These are phyloP conservation scores for Aspergillus spinulosporus DNA, from an alignment of 2,329 filamentous ascomycete genomes.

Conservation along the genomic window DNA sequence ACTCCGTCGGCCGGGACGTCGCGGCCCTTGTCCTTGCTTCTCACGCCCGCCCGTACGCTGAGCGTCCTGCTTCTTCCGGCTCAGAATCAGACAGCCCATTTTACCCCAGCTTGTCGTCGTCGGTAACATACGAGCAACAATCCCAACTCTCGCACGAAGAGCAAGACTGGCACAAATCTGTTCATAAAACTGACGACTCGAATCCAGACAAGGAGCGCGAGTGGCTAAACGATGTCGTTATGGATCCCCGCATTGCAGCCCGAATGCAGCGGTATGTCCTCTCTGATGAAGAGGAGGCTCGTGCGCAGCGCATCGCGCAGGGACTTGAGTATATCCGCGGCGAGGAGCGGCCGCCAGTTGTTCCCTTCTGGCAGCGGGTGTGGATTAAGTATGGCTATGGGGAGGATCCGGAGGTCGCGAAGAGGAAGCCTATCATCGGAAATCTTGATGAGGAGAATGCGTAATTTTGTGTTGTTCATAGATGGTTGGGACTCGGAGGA, in stretches of 20 bases:
- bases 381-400: slow-evolving; percentile 45
- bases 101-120: slow-evolving; percentile 25
- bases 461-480: slow-evolving; percentile 9
- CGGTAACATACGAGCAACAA: slow-evolving; percentile 61
- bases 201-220: slow-evolving; percentile 64
- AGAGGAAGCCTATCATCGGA: slow-evolving; percentile 43
- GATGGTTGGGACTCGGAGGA: not conserved
- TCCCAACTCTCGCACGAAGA: slow-evolving; percentile 69
- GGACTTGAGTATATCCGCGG: slow-evolving; percentile 70
- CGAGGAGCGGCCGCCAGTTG: slow-evolving; percentile 47
- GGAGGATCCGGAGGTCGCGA: slow-evolving; percentile 41
- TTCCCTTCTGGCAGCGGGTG: slow-evolving; percentile 41
- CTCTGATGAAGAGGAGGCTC: slow-evolving; percentile 66
- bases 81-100: slow-evolving; percentile 23
- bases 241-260: slow-evolving; percentile 72
- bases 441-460: slow-evolving; percentile 39
- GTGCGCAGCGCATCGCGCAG: slow-evolving; percentile 62
- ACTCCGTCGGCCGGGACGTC: slow-evolving; percentile 82
- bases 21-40: slow-evolving; percentile 73
- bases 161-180: slow-evolving; percentile 79
- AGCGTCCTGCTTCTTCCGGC: slow-evolving; percentile 22
- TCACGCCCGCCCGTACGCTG: slow-evolving; percentile 43
- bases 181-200: slow-evolving; percentile 57
- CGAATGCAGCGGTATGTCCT: slow-evolving; percentile 82
- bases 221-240: slow-evolving; percentile 71